A percentile compares a stretch with the other conserved stretches of the same genome.
phyloP scores from a whole-genome alignment of 2,329 filamentous ascomycete genomes.

The Hypoxylon sp. region DNA sequence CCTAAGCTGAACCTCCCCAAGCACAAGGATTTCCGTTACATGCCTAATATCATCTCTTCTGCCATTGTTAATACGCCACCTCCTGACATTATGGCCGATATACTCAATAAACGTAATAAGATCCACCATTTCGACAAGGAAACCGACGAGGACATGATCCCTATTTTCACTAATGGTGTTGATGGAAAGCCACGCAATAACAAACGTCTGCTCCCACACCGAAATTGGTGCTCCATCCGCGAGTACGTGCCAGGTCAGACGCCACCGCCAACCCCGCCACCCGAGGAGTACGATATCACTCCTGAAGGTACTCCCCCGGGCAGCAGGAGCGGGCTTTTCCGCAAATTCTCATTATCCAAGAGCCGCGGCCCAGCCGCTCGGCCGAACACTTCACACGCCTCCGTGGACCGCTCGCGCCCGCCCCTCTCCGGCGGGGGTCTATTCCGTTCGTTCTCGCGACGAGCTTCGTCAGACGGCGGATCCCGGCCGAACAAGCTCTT shows the following conservation, averaged over 20 bases:
- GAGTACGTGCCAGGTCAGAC: slow-evolving; percentile 84
- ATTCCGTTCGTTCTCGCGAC: slow-evolving; percentile 62
- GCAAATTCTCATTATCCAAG: slow-evolving; percentile 60
- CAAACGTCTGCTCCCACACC: slow-evolving; percentile 85
- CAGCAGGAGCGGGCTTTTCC: slow-evolving; percentile 58
- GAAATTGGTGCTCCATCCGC: slow-evolving; percentile 96
- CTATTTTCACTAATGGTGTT: slow-evolving; percentile 89
- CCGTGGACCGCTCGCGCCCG: slow-evolving; percentile 61
- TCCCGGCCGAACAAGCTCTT: slow-evolving; percentile 59
- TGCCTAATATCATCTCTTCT: slow-evolving; percentile 94
- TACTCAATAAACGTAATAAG: slow-evolving; percentile 94
- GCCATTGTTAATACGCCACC: slow-evolving; percentile 95
- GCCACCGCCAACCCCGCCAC: slow-evolving; percentile 75
- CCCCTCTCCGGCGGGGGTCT: slow-evolving; percentile 62
- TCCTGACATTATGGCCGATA: slow-evolving; percentile 87
- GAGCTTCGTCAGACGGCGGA: slow-evolving; percentile 55
- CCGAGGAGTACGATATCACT: slow-evolving; percentile 59
- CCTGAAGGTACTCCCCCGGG: slow-evolving; percentile 56
- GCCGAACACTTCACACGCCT: slow-evolving; percentile 55
- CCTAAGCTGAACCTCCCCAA: slow-evolving; percentile 83
- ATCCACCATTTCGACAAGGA: slow-evolving; percentile 77
- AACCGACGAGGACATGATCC: slow-evolving; percentile 96
- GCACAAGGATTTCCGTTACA: slow-evolving; percentile 94
- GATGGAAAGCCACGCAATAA: slow-evolving; percentile 93
- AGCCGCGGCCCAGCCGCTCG: slow-evolving; percentile 55